phyloP scores from a whole-genome alignment of 2,329 filamentous ascomycete genomes.

The Aspergillus nomiae region DNA sequence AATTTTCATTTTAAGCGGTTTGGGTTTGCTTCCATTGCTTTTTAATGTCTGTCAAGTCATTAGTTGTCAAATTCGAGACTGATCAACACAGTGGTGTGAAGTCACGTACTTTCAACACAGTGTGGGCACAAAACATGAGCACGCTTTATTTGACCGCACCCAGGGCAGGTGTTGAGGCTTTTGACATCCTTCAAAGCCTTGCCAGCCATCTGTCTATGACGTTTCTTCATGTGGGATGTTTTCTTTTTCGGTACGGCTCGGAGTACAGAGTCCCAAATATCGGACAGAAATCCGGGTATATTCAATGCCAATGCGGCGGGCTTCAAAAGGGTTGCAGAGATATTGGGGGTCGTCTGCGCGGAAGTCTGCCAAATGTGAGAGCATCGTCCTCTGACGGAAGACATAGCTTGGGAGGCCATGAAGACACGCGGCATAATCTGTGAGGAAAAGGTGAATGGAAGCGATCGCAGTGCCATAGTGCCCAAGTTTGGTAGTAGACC shows the following conservation, averaged over 20 bases:
- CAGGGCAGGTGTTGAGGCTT: slow-evolving; percentile 82
- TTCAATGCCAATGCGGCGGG: slow-evolving; percentile 62
- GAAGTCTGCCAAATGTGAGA: slow-evolving; percentile 45
- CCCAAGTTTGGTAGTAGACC: slow-evolving; percentile 2
- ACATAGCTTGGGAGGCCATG: slow-evolving; percentile 18
- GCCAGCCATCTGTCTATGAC: slow-evolving; percentile 89
- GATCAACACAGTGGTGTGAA: background rate
- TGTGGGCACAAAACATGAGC: slow-evolving; percentile 85
- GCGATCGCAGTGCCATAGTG: slow-evolving; percentile 32
- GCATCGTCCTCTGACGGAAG: slow-evolving; percentile 25
- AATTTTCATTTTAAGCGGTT: slow-evolving; percentile 25
- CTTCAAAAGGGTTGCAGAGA: slow-evolving; percentile 59
- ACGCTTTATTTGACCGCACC: slow-evolving; percentile 83
- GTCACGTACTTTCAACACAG: slow-evolving; percentile 76
- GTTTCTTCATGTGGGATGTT: slow-evolving; percentile 93
- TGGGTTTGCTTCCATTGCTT: slow-evolving; percentile 46
- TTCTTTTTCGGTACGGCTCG: slow-evolving; percentile 98
- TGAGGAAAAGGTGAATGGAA: slow-evolving; percentile 21
- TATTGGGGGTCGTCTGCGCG: slow-evolving; percentile 41
- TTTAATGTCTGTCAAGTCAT: slow-evolving; percentile 43
- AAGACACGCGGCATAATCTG: slow-evolving; percentile 29
- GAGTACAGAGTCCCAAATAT: slow-evolving; percentile 90
- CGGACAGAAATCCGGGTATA: slow-evolving; percentile 70
- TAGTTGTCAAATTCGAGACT: slow-evolving; percentile 7
- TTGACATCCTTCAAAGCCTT: slow-evolving; percentile 93